A percentile compares a stretch with the other conserved stretches of the same genome.
Evolutionary conservation across 2,329 filamentous ascomycete species (phyloP).

Genomic region (Beauveria brongniartii): DNA sequence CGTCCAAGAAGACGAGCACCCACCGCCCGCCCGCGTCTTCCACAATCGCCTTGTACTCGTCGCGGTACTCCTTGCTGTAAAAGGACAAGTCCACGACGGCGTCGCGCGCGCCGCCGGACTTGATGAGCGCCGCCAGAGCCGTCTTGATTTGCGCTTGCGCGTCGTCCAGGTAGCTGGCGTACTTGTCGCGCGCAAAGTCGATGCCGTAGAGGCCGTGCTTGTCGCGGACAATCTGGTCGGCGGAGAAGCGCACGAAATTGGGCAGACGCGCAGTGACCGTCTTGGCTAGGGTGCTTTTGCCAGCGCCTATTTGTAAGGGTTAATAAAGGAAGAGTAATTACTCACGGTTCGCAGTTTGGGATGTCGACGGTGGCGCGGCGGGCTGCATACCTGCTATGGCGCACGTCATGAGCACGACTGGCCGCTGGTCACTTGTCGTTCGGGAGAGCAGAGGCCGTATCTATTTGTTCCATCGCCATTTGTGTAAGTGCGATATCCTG

Average conservation of each 20-base stretch:
- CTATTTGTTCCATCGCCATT: not conserved
- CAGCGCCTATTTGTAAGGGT: not conserved
- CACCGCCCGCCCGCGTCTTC: constrained; percentile 20
- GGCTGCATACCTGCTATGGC: constrained; percentile 4
- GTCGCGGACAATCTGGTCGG: constrained; percentile 1
- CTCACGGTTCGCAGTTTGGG: too few relatives aligned
- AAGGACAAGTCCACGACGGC: constrained; percentile 25
- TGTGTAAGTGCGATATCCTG: not conserved
- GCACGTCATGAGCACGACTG: constrained; percentile 9
- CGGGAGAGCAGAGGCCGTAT: constrained; percentile 1
- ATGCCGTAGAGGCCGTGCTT: constrained; percentile 9
- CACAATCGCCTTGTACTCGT: constrained; percentile 21
- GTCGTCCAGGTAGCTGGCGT: constrained; percentile 4
- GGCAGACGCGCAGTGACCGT: not conserved
- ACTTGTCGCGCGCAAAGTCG: constrained; percentile 6
- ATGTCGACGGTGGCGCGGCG: too few relatives aligned
- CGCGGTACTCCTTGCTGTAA: constrained; percentile 23
- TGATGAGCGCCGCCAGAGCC: constrained; percentile 12
- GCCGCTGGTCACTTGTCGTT: not conserved
- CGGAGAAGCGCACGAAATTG: constrained; percentile 7
- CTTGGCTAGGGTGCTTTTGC: constrained; percentile 11
- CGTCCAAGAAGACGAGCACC: constrained; percentile 22
- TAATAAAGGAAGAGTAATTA: not conserved
- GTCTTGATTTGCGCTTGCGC: constrained; percentile 3
- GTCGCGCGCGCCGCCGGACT: constrained; percentile 14